Evolutionary conservation across 2,329 filamentous ascomycete genomes (phyloP), one percentile per base, ranked within the genome.

Genomic region (Endothia cerciana): DNA sequence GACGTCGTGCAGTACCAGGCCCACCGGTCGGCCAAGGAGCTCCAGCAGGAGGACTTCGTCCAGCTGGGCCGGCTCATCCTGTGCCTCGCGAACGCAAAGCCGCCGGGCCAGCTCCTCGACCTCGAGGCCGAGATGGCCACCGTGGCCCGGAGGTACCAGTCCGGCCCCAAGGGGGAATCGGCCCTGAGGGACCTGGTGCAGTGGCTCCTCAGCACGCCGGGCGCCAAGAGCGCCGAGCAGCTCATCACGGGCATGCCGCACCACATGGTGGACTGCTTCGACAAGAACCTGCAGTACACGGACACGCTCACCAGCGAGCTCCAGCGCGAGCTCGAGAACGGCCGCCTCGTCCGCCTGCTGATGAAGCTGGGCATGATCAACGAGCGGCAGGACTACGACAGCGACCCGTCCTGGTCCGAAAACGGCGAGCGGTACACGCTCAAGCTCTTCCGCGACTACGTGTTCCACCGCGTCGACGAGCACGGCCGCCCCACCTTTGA

Each of bases 401-500:
- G 89, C 49, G 91, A 94, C 68, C 81, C 85, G 0, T 83, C 87
- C 59, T 99, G 95, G 94, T 92, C 93, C 4, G 94, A 98, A 77
- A 95, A 91, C 58, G 94, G 94, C 33, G 93, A 97, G 73, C 88
- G 94, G 36, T 98, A 97, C 76, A 91, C 92, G 75, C 83, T 99
- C 70, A 97, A 97, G 79, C 85, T 99, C 10, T 98, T 98, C 82
- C 88, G 95, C 60, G 95, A 99, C 78, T 98, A 96, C 73, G 92
- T 97, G 49, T 99, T 98, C 79, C 95, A 99, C 77, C 94, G 97
- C 74, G 93, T 97, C 15, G 93, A 98, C 75, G 85, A 87, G 38
- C 88, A 92, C 65, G 93, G 93, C 17, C 90, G 91, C 62, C 91
- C 95, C 0, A 90, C 94, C 1, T 83, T 97, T 5, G 92, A 97